Evolutionary conservation across 2,329 filamentous ascomycete genomes (phyloP), one percentile per base, ranked within the genome.

Genomic region (Epichloe amarillans): DNA sequence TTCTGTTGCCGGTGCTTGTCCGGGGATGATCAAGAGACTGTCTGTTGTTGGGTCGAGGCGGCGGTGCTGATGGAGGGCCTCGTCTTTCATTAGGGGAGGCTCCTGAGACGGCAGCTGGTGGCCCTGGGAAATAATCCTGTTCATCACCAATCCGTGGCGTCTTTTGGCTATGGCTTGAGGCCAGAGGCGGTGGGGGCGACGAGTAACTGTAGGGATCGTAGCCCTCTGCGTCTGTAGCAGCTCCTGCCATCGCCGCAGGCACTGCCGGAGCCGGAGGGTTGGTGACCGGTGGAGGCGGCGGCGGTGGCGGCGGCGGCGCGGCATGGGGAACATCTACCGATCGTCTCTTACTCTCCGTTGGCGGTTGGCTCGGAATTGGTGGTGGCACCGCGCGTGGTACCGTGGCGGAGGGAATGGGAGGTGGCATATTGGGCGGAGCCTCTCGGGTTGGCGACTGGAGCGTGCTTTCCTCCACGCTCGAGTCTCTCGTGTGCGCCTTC

Each of bases 401-500:
- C 53, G 71, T 64, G 19, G 68, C 62, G 19, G 68, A 67, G 7
- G 80, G 79, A 46, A 80, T 66, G 1, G 81, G 82, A 44, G 83
- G 82, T 40, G 75, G 73, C 23, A 70, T 53, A 17, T 63, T 66
- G 7, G 73, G 69, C 7, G 75, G 69, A 43, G 63, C 66, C 43
- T 74, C 74, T 4, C 65, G 58, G 1, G 62, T 59, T 3, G 78
- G 79, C 5, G 80, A 82, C 53, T 75, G 73, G n/a, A 82, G 69
- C 3, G 77, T 78, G 39, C 75, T 80, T 52, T 85, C 82, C 54
- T 94, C 88, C 50, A 86, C 63, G 62, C 86, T 94, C 6, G 84
- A 80, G 44, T 91, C 87, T 50, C 84, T 79, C 7, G 77, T 79
- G 65, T 95, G 88, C 8, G 87, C 72, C 65, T 91, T 95, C 54